A percentile compares a stretch with the other conserved stretches of the same genome.
phyloP scores from a whole-genome alignment of 2,329 filamentous ascomycete genomes.

The Diaporthe batatas region DNA sequence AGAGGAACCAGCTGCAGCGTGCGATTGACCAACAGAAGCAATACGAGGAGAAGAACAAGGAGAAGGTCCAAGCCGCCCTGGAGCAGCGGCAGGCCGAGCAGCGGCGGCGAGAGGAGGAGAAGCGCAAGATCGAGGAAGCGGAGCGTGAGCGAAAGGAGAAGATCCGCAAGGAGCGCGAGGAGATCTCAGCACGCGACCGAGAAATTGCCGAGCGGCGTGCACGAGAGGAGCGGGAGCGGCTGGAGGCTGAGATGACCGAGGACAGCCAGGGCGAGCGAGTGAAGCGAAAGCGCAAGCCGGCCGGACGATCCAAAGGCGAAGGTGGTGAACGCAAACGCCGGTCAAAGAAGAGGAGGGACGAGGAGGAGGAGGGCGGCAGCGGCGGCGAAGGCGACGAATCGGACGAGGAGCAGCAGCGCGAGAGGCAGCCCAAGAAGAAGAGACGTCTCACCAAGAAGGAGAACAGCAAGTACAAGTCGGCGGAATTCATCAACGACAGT shows the following conservation, averaged over 20 bases:
- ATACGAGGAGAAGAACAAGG: slow-evolving; percentile 93
- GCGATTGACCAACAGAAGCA: slow-evolving; percentile 87
- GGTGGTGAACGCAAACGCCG: slow-evolving; percentile 55
- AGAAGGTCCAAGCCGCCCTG: slow-evolving; percentile 85
- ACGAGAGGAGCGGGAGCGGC: slow-evolving; percentile 76
- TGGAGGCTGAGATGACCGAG: slow-evolving; percentile 84
- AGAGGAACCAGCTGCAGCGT: slow-evolving; percentile 90
- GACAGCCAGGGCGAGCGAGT: slow-evolving; percentile 84
- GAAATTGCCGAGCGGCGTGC: slow-evolving; percentile 77
- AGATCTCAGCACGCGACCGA: slow-evolving; percentile 82
- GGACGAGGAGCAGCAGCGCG: slow-evolving; percentile 61
- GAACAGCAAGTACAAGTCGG: slow-evolving; percentile 83
- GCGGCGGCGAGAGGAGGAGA: slow-evolving; percentile 81
- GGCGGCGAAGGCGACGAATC: slow-evolving; percentile 62
- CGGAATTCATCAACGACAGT: slow-evolving; percentile 85
- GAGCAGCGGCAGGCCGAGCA: slow-evolving; percentile 85
- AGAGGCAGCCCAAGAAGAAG: slow-evolving; percentile 72
- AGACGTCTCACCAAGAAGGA: slow-evolving; percentile 67
- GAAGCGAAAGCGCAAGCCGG: slow-evolving; percentile 79
- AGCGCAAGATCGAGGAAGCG: slow-evolving; percentile 74
- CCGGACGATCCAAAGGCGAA: slow-evolving; percentile 50
- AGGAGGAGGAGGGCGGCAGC: slow-evolving; percentile 59
- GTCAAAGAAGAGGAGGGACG: slow-evolving; percentile 69
- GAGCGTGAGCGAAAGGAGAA: slow-evolving; percentile 82
- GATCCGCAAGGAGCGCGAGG: slow-evolving; percentile 87